These are phyloP conservation scores for Incumbomyces delicatus DNA, from an alignment of 2,329 filamentous ascomycete genomes.

Conservation along the genomic window DNA sequence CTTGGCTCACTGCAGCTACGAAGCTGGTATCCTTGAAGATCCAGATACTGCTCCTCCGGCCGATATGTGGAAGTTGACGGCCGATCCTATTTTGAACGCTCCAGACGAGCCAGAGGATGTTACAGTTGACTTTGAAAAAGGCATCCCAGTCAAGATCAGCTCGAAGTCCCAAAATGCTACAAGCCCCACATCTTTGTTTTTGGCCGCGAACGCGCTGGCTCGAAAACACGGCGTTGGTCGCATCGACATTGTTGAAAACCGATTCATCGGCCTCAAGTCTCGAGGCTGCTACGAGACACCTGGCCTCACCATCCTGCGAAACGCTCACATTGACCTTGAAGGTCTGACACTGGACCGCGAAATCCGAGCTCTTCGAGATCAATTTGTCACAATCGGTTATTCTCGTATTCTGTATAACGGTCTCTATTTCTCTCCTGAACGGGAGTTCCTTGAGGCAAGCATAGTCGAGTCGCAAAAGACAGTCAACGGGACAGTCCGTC, in stretches of 20 bases:
- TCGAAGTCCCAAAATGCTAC: conserved; percentile 53
- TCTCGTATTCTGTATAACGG: conserved; percentile 52
- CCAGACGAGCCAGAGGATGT: conserved; percentile 63
- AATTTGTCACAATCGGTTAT: conserved; percentile 58
- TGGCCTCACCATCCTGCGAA: conserved; percentile 46
- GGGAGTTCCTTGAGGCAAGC: conserved; percentile 59
- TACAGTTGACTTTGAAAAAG: conserved; percentile 62
- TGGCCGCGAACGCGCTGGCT: conserved; percentile 46
- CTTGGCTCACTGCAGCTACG: conserved; percentile 55
- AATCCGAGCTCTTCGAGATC: conserved; percentile 59
- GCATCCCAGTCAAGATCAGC: conserved; percentile 60
- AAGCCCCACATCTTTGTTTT: conserved; percentile 63
- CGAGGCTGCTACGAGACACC: conserved; percentile 71
- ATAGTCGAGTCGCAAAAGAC: conserved; percentile 51
- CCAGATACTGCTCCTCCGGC: conserved; percentile 51
- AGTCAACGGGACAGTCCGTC: conserved; percentile 53
- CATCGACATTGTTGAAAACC: conserved; percentile 75
- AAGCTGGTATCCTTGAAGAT: conserved; percentile 63
- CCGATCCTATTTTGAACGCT: conserved; percentile 23
- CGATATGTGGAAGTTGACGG: conserved; percentile 71
- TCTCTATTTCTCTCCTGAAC: conserved; percentile 59
- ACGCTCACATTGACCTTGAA: conserved; percentile 53
- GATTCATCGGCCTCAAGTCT: conserved; percentile 70
- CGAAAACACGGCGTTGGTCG: conserved; percentile 64
- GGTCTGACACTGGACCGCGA: conserved; percentile 60